phyloP scores from a whole-genome alignment of 192 early-diverging fungal genomes.

The Coemansia sp. region DNA sequence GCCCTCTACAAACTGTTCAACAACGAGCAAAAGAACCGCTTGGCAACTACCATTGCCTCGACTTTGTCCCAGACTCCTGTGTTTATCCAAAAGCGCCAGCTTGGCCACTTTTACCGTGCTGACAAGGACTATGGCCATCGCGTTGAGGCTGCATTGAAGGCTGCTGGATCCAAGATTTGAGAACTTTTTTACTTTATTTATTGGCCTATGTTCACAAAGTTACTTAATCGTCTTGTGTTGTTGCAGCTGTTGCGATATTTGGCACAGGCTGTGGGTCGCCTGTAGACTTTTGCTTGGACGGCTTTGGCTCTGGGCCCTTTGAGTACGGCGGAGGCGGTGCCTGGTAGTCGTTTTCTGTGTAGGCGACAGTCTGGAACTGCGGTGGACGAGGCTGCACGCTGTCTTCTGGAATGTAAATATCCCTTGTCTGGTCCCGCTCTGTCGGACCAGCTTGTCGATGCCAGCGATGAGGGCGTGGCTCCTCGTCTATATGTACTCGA shows the following conservation, averaged over 20 bases:
- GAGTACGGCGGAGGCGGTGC: conserved; percentile 40
- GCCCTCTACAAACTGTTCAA: conserved; percentile 66
- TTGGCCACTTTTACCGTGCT: conserved; percentile 69
- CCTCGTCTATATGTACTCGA: conserved; percentile 4
- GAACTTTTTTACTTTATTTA: background rate
- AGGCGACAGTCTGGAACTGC: conserved; percentile 34
- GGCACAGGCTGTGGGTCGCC: background rate
- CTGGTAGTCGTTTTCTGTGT: conserved; percentile 28
- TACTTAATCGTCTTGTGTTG: background rate
- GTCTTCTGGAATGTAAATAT: conserved; percentile 11
- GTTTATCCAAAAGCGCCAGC: conserved; percentile 67
- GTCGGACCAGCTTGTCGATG: background rate
- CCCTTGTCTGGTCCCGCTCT: background rate
- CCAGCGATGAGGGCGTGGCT: conserved; percentile 4
- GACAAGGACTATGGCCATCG: conserved; percentile 71
- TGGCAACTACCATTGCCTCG: conserved; percentile 62
- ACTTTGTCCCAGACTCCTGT: conserved; percentile 62
- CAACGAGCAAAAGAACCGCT: conserved; percentile 58
- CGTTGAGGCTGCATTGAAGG: conserved; percentile 62
- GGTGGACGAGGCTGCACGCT: background rate
- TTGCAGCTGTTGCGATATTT: background rate
- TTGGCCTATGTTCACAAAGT: background rate
- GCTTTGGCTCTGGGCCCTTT: background rate
- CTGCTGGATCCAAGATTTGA: conserved; percentile 54
- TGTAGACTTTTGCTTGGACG: background rate